Evolutionary conservation across 2,329 filamentous ascomycete genomes (phyloP).

Genomic region (Monascus ruber): DNA sequence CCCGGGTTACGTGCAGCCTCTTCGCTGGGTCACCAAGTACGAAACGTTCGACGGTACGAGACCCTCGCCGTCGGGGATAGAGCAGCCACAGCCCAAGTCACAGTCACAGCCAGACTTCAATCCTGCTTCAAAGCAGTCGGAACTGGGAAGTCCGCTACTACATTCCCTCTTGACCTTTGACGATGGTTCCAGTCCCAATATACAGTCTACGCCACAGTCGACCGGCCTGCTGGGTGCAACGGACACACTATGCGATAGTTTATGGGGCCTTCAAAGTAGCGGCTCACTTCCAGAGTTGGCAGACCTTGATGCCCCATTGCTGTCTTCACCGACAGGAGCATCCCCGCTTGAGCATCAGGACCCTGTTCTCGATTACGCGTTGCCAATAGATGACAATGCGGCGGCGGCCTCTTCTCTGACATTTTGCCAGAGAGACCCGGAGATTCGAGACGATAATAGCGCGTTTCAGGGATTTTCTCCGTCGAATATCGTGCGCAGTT

Average conservation of each 20-base stretch:
- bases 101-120: not conserved
- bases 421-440: conserved; percentile 15
- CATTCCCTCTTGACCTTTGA: conserved; percentile 5
- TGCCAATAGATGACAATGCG: conserved; percentile 8
- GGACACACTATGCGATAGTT: conserved; percentile 14
- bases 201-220: conserved; percentile 1
- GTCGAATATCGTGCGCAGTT: conserved; percentile 21
- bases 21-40: conserved; percentile 28
- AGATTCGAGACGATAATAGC: conserved; percentile 6
- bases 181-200: conserved; percentile 1
- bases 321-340: conserved; percentile 7
- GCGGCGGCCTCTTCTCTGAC: conserved; percentile 11
- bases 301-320: conserved; percentile 17
- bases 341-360: conserved; percentile 3
- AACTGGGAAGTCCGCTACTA: conserved; percentile 2
- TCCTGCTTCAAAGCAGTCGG: conserved; percentile 1
- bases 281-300: conserved; percentile 20
- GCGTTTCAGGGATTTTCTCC: conserved; percentile 19
- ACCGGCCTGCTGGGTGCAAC: conserved; percentile 8
- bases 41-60: conserved; percentile 8
- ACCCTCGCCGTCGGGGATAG: not conserved
- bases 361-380: conserved; percentile 9
- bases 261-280: conserved; percentile 20
- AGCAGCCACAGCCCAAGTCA: conserved; percentile 1
- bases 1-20: conserved; percentile 26